Percentiles rank a stretch among this genome's conserved stretches.
phyloP scores from a whole-genome alignment of 1,284 basidiomycete genomes.

The Cutaneotrichosporon spelunceum region DNA sequence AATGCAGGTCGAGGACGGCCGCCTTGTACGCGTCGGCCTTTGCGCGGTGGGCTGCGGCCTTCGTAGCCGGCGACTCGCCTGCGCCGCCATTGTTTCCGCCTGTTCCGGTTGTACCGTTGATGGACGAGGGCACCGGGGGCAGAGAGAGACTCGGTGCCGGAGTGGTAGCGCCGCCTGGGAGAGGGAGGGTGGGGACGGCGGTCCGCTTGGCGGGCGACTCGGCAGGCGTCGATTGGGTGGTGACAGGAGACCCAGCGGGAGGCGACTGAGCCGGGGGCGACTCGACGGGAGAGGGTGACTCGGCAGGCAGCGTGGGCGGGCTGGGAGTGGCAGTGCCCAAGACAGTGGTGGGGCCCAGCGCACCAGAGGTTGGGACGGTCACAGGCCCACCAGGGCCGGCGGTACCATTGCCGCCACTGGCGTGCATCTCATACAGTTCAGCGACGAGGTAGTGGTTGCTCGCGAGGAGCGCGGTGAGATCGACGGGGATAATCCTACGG shows the following conservation, averaged over 20 bases:
- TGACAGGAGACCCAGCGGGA: neutral
- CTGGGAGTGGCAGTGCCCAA: neutral
- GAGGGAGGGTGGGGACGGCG: neutral
- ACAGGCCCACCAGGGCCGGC: neutral
- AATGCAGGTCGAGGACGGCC: slow-evolving; percentile 79
- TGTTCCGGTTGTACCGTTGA: slow-evolving; percentile 17
- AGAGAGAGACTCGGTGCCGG: neutral
- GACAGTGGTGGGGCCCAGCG: neutral
- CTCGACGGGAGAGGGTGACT: neutral
- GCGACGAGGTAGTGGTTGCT: slow-evolving; percentile 59
- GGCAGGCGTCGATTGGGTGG: neutral
- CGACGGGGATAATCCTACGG: slow-evolving; percentile 66
- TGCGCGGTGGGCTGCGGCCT: slow-evolving; percentile 58
- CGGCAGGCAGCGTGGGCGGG: neutral
- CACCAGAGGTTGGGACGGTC: too few species aligned
- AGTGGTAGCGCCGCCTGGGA: neutral
- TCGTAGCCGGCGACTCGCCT: slow-evolving; percentile 1
- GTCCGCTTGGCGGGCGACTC: neutral
- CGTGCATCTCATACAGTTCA: slow-evolving; percentile 58
- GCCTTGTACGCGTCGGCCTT: slow-evolving; percentile 61
- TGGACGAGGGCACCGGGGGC: too few species aligned
- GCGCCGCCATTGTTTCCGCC: neutral
- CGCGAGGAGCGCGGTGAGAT: slow-evolving; percentile 77
- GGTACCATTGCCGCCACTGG: neutral
- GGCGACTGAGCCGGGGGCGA: neutral